A percentile compares a stretch with the other conserved stretches of the same genome.
These are phyloP conservation scores for Conticribra weissflogii DNA, from an alignment of 108 stramenopile species.

Conservation along the genomic window DNA sequence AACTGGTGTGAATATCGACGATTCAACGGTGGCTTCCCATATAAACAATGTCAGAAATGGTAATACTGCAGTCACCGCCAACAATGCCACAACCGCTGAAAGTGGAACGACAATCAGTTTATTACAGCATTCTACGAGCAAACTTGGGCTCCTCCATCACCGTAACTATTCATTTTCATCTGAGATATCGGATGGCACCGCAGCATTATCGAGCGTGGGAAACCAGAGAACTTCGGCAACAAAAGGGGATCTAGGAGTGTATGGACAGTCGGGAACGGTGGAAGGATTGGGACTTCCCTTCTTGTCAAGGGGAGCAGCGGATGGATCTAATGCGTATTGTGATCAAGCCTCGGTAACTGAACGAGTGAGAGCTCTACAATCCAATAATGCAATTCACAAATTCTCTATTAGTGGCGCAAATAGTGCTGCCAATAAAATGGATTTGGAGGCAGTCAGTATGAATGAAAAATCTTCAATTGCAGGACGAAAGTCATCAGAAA, in stretches of 20 bases:
- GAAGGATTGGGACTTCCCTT: background rate
- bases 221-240: background rate
- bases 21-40: background rate
- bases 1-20: background rate
- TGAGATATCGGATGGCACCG: constrained; percentile 1
- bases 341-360: background rate
- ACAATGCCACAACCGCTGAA: background rate
- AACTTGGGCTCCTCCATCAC: too few relatives aligned
- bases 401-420: background rate
- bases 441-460: too few relatives aligned
- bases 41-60: too few relatives aligned
- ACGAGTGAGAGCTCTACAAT: background rate
- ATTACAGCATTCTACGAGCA: constrained; percentile 5
- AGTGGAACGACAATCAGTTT: background rate
- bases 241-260: background rate
- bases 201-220: background rate
- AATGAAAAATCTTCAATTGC: background rate
- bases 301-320: background rate
- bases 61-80: background rate
- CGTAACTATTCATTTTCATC: constrained; percentile 16
- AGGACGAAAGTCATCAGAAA: background rate
- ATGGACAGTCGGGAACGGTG: background rate
- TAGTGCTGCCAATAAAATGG: background rate
- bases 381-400: background rate
- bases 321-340: background rate